Evolutionary conservation across 495 filamentous ascomycete genomes (phyloP).

Genomic region (Bryoglossum gracile): DNA sequence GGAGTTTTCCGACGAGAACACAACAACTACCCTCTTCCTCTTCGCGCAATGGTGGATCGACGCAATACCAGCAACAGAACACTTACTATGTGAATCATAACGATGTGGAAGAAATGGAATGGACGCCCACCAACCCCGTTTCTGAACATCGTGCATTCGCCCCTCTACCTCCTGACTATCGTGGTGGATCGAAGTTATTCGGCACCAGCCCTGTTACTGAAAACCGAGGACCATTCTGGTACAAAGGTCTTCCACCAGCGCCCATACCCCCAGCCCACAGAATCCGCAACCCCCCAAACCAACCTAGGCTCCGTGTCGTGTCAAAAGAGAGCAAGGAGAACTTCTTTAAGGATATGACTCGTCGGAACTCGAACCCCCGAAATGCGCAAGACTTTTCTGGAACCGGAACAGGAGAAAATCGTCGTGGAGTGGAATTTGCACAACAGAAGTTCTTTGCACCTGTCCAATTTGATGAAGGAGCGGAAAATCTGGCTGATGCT

Average conservation of each 20-base stretch:
- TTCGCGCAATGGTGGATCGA: too few species aligned
- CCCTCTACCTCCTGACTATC: constrained; percentile 31
- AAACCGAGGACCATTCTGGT: constrained; percentile 42
- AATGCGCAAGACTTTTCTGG: too few species aligned
- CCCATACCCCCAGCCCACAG: constrained; percentile 57
- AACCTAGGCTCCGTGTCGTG: constrained; percentile 38
- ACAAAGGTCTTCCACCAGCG: constrained; percentile 55
- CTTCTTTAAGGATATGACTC: constrained; percentile 32
- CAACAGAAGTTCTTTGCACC: not conserved
- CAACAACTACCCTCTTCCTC: too few species aligned
- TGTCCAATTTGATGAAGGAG: not conserved
- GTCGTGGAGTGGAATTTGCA: too few species aligned
- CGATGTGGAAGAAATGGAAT: constrained; percentile 69
- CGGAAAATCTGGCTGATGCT: not conserved
- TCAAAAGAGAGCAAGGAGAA: constrained; percentile 35
- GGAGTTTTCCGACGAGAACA: too few species aligned
- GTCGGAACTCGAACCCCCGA: too few species aligned
- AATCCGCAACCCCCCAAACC: constrained; percentile 52
- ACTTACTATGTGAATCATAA: too few species aligned
- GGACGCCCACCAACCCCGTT: constrained; percentile 59
- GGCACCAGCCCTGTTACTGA: constrained; percentile 42
- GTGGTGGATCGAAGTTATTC: constrained; percentile 46
- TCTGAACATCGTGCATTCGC: constrained; percentile 43
- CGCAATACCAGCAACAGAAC: too few species aligned
- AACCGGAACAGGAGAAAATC: not conserved